Evolutionary conservation across 345 rosid species (phyloP).

Genomic region (Eucalyptus albens): DNA sequence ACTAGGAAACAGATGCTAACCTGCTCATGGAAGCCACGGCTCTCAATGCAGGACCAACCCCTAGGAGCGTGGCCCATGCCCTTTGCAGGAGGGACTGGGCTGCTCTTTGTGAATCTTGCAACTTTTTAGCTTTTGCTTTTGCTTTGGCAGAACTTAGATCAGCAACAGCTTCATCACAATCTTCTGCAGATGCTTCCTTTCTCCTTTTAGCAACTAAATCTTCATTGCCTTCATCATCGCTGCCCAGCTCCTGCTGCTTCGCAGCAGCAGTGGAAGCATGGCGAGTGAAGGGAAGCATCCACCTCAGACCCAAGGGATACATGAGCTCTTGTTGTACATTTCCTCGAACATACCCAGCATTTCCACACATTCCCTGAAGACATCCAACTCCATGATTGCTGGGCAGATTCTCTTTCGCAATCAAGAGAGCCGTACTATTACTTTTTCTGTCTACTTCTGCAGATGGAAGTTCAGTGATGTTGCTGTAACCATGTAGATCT

Average conservation of each 20-base stretch:
- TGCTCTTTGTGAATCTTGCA: constrained; percentile 34
- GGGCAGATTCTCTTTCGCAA: constrained; percentile 5
- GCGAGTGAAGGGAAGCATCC: constrained; percentile 14
- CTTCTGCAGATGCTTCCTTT: constrained; percentile 70
- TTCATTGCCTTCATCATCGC: constrained; percentile 44
- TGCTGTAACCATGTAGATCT: constrained; percentile 14
- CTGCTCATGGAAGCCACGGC: constrained; percentile 81
- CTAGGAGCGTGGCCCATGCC: constrained; percentile 29
- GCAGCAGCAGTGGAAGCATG: constrained; percentile 54
- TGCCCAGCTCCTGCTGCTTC: constrained; percentile 35
- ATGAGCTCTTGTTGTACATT: constrained; percentile 8
- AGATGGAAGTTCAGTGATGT: neutral
- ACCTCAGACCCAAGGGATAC: constrained; percentile 15
- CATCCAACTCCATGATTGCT: constrained; percentile 4
- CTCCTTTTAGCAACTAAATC: constrained; percentile 19
- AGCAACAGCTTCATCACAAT: constrained; percentile 73
- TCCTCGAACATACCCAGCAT: constrained; percentile 1
- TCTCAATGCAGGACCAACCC: constrained; percentile 59
- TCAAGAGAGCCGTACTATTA: neutral
- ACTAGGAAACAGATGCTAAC: constrained; percentile 7
- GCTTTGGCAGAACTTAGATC: constrained; percentile 55
- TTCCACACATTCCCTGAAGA: constrained; percentile 5
- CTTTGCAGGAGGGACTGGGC: constrained; percentile 27
- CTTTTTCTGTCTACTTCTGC: neutral
- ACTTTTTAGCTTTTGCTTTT: constrained; percentile 48